Evolutionary conservation across 129 eudicot species (phyloP), one percentile per base, ranked within the genome.

Genomic region (Pseudognaphalium luteoalbum): DNA sequence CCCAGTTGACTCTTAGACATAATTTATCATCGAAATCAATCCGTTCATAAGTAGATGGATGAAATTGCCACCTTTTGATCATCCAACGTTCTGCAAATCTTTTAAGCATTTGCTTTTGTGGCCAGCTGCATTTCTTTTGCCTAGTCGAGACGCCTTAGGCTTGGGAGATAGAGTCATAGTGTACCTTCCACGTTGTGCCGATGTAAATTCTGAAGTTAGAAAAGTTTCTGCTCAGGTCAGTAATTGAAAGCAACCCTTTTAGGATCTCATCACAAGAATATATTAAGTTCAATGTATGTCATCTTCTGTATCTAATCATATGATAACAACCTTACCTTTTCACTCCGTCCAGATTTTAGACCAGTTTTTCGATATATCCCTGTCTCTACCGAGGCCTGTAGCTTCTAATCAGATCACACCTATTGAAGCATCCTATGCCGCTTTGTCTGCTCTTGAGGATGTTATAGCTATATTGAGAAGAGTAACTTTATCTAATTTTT

Each of bases 121-220:
- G 7, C 5, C 90, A 95, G 99, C 91, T 80, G 90, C 97, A 63
- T 95, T 95, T 81, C 81, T 87, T 52, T 82, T 92, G 76, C 99
- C 99, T 67, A 95, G 97, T 89, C 90, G 99, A 44, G 99, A 89
- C 59, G 91, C 99, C 70, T 83, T 95, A 81, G 79, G 83, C 42
- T 74, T 95, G 85, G 99, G 99, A 66, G 97, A 91, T 66, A 87
- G 99, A 83, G 87, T 89, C 66, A 90, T 86, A 68, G 78, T 81
- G 28, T 95, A 95, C 81, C 93, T 95, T 77, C 97, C 99, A 58
- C 97, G 99, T 19, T 95, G 97, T 80, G 96, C 96, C 16, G 97
- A 95, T 82, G 81, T 96, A 63, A 89, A 87, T 89, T 83, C 99
- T 66, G 94, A 91, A 84, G 97, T 95, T 73, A 83, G 97, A 85